These are phyloP conservation scores for Yamadazyma songkhlaensis DNA, from an alignment of 1,139 yeast genomes.

Conservation along the genomic window DNA sequence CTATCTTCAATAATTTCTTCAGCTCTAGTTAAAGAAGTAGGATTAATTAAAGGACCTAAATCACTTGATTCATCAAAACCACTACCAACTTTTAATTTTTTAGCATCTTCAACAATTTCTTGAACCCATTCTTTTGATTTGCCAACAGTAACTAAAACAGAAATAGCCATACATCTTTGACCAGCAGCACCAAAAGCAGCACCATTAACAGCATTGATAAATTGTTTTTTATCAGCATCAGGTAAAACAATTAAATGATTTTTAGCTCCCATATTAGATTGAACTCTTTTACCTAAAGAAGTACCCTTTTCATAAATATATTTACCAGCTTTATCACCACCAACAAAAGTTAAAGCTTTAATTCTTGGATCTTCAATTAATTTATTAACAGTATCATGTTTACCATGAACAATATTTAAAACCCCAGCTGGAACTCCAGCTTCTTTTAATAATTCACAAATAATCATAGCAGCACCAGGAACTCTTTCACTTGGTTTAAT, in stretches of 20 bases:
- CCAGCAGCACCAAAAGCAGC: conserved; percentile 89
- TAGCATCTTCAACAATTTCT: conserved; percentile 60
- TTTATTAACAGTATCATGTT: conserved; percentile 72
- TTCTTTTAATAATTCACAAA: conserved; percentile 70
- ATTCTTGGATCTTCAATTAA: conserved; percentile 73
- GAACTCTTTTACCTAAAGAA: conserved; percentile 72
- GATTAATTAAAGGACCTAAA: conserved; percentile 71
- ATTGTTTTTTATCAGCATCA: conserved; percentile 66
- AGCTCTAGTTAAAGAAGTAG: conserved; percentile 54
- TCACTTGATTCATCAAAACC: conserved; percentile 64
- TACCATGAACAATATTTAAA: conserved; percentile 72
- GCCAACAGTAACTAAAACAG: conserved; percentile 75
- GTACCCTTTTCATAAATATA: conserved; percentile 69
- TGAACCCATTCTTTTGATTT: conserved; percentile 62
- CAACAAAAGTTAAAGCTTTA: conserved; percentile 77
- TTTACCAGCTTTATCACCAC: conserved; percentile 74
- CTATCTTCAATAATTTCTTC: conserved; percentile 56
- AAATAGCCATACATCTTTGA: conserved; percentile 81
- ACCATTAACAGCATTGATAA: conserved; percentile 66
- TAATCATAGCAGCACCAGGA: conserved; percentile 77
- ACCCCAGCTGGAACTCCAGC: conserved; percentile 84
- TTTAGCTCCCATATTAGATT: conserved; percentile 77
- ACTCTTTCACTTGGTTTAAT: conserved; percentile 77
- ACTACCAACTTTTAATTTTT: conserved; percentile 57
- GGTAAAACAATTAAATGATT: conserved; percentile 74